Evolutionary conservation across 306 rosid species (phyloP), one percentile per base, ranked within the genome.

Genomic region (Albizia julibrissin): DNA sequence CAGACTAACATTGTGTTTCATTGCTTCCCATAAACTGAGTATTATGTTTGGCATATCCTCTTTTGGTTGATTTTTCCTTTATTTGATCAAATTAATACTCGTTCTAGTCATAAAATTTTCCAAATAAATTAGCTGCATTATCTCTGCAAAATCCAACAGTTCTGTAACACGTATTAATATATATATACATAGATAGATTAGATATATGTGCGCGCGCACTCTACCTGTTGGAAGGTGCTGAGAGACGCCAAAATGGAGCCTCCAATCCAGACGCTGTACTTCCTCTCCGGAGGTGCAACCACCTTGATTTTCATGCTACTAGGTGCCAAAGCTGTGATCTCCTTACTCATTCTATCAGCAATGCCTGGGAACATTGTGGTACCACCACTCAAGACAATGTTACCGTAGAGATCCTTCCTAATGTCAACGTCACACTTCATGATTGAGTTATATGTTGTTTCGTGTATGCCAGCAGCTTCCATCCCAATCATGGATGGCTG

Each of bases 161-260:
- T 33, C 24, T 49, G 46, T 56, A 71, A 58, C 29, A 58, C 12
- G 24, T 52, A 52, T 19, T 18, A 18, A 21, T 19, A 19, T 52
- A 1, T 50, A 5, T 46, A 12, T 46, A 29, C n/a, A 13, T 14
- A 13, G 12, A 12, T 3, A 47, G 2, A 47, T 3, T 3, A 15
- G 56, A 72, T 9, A 54, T 68, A 26, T 33, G 44, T 49, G 56
- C 15, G n/a, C 4, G 24, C 43, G 68, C 31, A 75, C 16, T 34
- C 15, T 91, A 94, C 98, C 98, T 95, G 98, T 88, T 95, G 98
- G 97, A 94, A 94, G 87, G 98, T 94, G 91, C 97, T 94, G 89
- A 94, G 98, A 72, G 98, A 94, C 37, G 98, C 98, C 87, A 94
- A 88, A 79, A 94, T 94, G 84, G 98, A 94, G 80, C 98, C 98